phyloP scores from a whole-genome alignment of 225 moss, liverwort and hornwort species.

The Polytrichum commune region DNA sequence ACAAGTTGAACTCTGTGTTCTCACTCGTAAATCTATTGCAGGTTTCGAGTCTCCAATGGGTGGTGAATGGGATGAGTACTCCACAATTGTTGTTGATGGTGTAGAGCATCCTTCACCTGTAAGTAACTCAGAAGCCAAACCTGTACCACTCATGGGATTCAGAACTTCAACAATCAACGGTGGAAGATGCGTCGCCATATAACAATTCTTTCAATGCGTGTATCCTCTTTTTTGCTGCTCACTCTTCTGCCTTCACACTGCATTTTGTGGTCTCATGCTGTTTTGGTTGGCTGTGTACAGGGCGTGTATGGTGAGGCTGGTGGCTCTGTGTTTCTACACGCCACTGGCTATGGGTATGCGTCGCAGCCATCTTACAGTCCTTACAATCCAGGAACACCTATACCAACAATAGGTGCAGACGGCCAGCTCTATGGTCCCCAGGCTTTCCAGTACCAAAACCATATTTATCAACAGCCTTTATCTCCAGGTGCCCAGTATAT shows the following conservation, averaged over 20 bases:
- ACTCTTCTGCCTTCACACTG: background rate
- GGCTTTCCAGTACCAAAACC: conserved; percentile 82
- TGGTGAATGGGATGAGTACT: conserved; percentile 95
- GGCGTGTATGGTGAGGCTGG: conserved; percentile 83
- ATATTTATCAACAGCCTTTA: conserved; percentile 71
- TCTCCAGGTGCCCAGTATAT: conserved; percentile 83
- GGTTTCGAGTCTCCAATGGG: conserved; percentile 70
- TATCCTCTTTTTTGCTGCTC: too few relatives aligned
- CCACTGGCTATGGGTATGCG: conserved; percentile 75
- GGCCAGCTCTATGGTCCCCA: conserved; percentile 97
- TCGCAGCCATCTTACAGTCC: conserved; percentile 75
- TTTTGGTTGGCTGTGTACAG: conserved; percentile 29
- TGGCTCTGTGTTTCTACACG: conserved; percentile 72
- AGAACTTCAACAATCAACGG: too few relatives aligned
- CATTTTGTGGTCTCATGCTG: background rate
- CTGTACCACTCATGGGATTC: too few relatives aligned
- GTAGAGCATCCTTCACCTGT: conserved; percentile 83
- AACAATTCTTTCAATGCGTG: too few relatives aligned
- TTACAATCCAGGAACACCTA: conserved; percentile 67
- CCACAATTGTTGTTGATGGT: conserved; percentile 78
- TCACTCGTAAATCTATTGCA: conserved; percentile 14
- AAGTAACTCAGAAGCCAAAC: conserved; percentile 8
- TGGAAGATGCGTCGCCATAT: too few relatives aligned
- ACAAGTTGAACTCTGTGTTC: too few relatives aligned
- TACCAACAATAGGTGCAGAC: conserved; percentile 95